Evolutionary conservation across 73 alveolate species (phyloP).

Genomic region (Paramecium bursaria): DNA sequence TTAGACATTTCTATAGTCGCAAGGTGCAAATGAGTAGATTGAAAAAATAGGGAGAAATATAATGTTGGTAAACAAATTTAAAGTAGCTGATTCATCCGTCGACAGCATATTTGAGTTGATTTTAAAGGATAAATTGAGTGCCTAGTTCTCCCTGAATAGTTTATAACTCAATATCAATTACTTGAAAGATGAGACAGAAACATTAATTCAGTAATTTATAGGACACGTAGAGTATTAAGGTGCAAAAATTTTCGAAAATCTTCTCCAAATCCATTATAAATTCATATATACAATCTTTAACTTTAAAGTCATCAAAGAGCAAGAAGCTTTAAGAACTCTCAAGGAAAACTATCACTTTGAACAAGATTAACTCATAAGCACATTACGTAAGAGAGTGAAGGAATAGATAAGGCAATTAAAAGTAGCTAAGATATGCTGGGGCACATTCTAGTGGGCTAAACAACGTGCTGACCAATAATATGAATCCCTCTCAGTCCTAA

Average conservation of each 20-base stretch:
- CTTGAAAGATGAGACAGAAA: no score
- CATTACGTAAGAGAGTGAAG: constrained; percentile 3
- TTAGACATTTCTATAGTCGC: constrained; percentile 14
- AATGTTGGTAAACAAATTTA: constrained; percentile 12
- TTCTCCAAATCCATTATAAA: background rate
- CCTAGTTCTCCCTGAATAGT: constrained; percentile 5
- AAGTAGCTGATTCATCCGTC: constrained; percentile 27
- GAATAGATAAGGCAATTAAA: constrained; percentile 19
- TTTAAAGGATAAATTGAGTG: constrained; percentile 29
- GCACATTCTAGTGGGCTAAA: background rate
- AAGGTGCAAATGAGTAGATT: constrained; percentile 1
- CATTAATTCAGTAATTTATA: background rate
- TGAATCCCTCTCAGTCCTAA: no score
- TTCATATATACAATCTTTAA: constrained; percentile 36
- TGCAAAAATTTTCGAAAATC: background rate
- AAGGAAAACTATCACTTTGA: no score
- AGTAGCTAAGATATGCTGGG: constrained; percentile 31
- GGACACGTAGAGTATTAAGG: background rate
- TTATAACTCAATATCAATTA: background rate
- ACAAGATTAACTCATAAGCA: constrained; percentile 18
- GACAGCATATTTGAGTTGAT: background rate
- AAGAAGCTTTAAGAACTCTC: no score
- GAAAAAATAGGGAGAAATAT: constrained; percentile 48
- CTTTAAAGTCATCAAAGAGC: background rate
- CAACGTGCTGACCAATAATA: no score